These are phyloP conservation scores for Salisapilia sapeloensis DNA, from an alignment of 352 stramenopile species.

Conservation along the genomic window DNA sequence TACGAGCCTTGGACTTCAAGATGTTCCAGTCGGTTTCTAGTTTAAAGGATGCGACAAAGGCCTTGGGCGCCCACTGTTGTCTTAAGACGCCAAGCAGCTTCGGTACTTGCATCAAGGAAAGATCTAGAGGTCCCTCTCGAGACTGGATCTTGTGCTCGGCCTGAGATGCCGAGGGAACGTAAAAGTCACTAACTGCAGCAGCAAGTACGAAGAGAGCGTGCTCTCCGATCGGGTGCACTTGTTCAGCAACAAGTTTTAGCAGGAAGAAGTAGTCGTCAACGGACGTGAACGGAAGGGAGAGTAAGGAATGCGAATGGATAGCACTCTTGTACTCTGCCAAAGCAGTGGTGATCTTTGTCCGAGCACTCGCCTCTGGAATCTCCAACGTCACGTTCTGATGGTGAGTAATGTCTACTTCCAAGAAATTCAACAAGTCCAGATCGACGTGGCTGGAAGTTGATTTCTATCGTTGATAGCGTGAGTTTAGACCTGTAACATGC, in stretches of 20 bases:
- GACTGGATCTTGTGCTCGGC: constrained; percentile 97
- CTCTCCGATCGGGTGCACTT: constrained; percentile 37
- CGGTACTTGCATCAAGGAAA: constrained; percentile 87
- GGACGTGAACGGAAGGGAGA: constrained; percentile 87
- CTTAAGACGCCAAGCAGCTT: constrained; percentile 91
- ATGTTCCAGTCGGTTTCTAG: constrained; percentile 95
- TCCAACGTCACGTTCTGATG: too few relatives aligned
- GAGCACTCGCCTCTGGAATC: too few relatives aligned
- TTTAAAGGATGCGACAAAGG: constrained; percentile 97
- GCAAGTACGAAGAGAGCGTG: constrained; percentile 87
- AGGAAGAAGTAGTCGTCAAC: constrained; percentile 94
- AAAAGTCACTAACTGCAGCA: constrained; percentile 97
- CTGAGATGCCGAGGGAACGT: constrained; percentile 84
- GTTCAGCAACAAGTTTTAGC: constrained; percentile 68
- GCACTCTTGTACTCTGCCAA: constrained; percentile 27
- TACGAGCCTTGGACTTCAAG: constrained; percentile 85
- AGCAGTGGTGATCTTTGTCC: too few relatives aligned
- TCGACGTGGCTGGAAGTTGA: constrained; percentile 36
- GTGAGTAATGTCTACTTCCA: constrained; percentile 11
- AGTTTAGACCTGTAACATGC: neutral
- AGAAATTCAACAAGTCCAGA: constrained; percentile 47
- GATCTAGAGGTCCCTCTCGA: constrained; percentile 29
- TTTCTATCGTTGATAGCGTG: constrained; percentile 7
- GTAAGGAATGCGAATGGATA: constrained; percentile 25
- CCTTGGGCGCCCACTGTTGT: constrained; percentile 84